A percentile compares a stretch with the other conserved stretches of the same genome.
These are phyloP conservation scores for Penicillium sp. DNA, from an alignment of 2,329 filamentous ascomycete species.

Conservation along the genomic window DNA sequence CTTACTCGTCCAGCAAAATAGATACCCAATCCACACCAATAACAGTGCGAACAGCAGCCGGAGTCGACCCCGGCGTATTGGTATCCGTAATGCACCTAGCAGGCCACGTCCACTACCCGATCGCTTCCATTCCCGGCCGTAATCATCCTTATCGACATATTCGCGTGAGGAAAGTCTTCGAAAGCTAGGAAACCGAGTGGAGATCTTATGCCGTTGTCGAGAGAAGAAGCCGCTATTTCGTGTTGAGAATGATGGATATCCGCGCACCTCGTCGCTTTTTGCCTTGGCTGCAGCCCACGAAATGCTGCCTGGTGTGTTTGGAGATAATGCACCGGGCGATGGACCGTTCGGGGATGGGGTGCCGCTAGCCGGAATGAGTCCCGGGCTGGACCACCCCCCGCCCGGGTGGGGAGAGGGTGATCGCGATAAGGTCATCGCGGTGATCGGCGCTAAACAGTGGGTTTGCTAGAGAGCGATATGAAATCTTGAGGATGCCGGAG, in stretches of 20 bases:
- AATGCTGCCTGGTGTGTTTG: constrained; percentile 42
- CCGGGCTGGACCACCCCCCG: constrained; percentile 85
- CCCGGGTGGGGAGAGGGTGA: constrained; percentile 81
- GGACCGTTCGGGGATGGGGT: constrained; percentile 59
- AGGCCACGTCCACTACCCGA: constrained; percentile 30
- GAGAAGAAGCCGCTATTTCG: constrained; percentile 84
- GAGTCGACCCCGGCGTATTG: constrained; percentile 65
- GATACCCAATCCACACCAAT: constrained; percentile 59
- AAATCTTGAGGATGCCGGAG: neutral
- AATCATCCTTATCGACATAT: constrained; percentile 72
- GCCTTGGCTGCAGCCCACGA: constrained; percentile 82
- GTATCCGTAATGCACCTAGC: constrained; percentile 40
- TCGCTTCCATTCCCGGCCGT: constrained; percentile 52
- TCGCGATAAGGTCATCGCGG: constrained; percentile 78
- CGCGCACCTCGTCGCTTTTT: constrained; percentile 68
- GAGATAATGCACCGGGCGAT: constrained; percentile 24
- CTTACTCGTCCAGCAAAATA: constrained; percentile 75
- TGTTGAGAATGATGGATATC: constrained; percentile 75
- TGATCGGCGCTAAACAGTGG: constrained; percentile 46
- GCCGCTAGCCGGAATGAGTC: constrained; percentile 69
- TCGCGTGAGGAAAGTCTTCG: constrained; percentile 43
- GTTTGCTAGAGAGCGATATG: neutral
- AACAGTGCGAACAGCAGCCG: constrained; percentile 59
- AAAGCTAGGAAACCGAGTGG: constrained; percentile 74
- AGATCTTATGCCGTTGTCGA: constrained; percentile 77